Percentiles rank a stretch among this genome's conserved stretches.
phyloP scores from a whole-genome alignment of 2,329 filamentous ascomycete species.

The Neonectria ditissima region DNA sequence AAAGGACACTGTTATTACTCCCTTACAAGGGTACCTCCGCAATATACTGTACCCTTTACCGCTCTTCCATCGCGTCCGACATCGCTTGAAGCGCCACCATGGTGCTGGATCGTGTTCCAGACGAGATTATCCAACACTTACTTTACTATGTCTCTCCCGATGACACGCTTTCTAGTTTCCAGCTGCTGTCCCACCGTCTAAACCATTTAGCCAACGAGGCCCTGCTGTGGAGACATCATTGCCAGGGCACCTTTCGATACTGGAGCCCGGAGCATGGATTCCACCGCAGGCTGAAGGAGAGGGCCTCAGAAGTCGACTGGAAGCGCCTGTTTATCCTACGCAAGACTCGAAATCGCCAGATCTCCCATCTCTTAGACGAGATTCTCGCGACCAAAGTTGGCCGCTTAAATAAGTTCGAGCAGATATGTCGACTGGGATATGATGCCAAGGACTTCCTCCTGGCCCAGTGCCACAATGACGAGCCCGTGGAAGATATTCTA shows the following conservation, averaged over 20 bases:
- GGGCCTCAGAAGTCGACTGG: constrained; percentile 76
- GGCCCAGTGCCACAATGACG: constrained; percentile 69
- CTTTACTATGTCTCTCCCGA: constrained; percentile 71
- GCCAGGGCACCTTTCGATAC: constrained; percentile 74
- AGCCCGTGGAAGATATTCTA: constrained; percentile 77
- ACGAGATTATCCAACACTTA: constrained; percentile 87
- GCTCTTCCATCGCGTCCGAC: constrained; percentile 19
- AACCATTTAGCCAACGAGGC: constrained; percentile 75
- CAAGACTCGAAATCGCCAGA: constrained; percentile 62
- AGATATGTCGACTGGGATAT: constrained; percentile 80
- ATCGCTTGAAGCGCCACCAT: constrained; percentile 42
- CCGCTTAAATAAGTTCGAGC: constrained; percentile 76
- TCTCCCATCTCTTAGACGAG: constrained; percentile 69
- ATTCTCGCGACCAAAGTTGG: constrained; percentile 78
- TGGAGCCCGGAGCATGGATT: constrained; percentile 80
- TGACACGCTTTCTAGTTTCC: constrained; percentile 62
- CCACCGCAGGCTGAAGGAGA: constrained; percentile 63
- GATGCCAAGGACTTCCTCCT: constrained; percentile 90
- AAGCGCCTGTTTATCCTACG: constrained; percentile 73
- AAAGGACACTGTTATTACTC: neutral
- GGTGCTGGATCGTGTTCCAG: constrained; percentile 70
- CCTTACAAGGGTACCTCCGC: constrained; percentile 10
- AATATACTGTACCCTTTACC: constrained; percentile 21
- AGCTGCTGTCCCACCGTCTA: constrained; percentile 72
- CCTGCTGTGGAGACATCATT: constrained; percentile 84